These are phyloP conservation scores for Sphaerulina musiva DNA, from an alignment of 2,329 filamentous ascomycete genomes.

Conservation along the genomic window DNA sequence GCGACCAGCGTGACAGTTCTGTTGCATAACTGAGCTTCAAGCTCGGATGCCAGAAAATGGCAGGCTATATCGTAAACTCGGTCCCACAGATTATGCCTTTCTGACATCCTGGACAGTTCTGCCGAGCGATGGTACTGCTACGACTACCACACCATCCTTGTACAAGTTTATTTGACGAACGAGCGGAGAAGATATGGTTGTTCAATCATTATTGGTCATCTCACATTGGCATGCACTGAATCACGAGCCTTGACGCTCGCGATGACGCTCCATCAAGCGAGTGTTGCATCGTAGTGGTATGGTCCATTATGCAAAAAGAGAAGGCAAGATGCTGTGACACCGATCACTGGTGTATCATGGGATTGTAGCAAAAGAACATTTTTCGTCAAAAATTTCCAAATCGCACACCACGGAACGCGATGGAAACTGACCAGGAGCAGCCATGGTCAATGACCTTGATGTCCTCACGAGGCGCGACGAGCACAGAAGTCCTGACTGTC, in stretches of 20 bases:
- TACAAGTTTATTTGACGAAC: background rate
- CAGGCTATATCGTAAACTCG: too few relatives aligned
- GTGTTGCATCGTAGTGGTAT: background rate
- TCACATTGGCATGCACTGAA: background rate
- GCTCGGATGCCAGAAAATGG: too few relatives aligned
- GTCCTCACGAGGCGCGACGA: background rate
- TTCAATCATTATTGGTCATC: background rate
- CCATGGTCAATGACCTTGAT: background rate
- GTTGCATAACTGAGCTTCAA: slow-evolving; percentile 1
- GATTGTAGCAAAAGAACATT: background rate
- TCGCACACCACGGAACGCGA: background rate
- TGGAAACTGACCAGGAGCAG: background rate
- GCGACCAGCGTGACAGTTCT: background rate
- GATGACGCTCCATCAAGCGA: background rate
- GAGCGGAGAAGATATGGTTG: background rate
- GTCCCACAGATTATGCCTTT: background rate
- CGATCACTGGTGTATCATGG: too few relatives aligned
- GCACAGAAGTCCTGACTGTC: background rate
- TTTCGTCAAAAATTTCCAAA: background rate
- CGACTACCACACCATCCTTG: background rate
- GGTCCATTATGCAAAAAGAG: too few relatives aligned
- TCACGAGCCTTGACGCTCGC: background rate
- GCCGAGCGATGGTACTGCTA: background rate
- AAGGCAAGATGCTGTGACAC: too few relatives aligned
- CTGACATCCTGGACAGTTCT: too few relatives aligned